Evolutionary conservation across 2,329 filamentous ascomycete genomes (phyloP), one percentile per base, ranked within the genome.

Genomic region (Leptographium lundbergii): DNA sequence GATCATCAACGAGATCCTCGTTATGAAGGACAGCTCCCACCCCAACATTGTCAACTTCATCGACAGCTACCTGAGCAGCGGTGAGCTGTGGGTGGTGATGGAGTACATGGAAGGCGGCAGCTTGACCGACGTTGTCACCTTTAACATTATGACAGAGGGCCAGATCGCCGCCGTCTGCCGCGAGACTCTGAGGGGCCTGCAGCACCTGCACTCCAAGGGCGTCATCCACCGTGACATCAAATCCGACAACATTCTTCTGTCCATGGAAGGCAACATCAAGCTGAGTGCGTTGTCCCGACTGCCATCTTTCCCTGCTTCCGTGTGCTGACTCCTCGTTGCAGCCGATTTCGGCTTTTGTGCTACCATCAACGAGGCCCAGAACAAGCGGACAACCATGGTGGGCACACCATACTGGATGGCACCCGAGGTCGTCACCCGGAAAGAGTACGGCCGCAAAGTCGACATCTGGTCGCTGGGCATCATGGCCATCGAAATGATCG

Each of bases 361-460:
- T 27, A 95, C 96, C 69, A 96, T 97, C 74, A 97, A 96, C 69
- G 92, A 97, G 68, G 87, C 88, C 32, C 91, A 96, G 67, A 95
- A 91, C 74, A 97, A 97, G 79, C 88, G 94, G 61, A 97, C 91
- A 5, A 99, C 94, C 17, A 99, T 97, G 94, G 94, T 99, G 52
- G 94, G 94, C 58, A 97, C 94, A 9, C 94, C 94, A 2, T 99
- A 99, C 73, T 99, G 94, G 94, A 99, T 99, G 94, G 94, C 94
- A 1, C 94, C 94, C 4, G 94, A 99, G 73, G 92, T 99, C 25
- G 94, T 99, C 32, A 97, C 91, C 7, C 81, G 91, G 50, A 97
- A 97, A 72, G 94, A 97, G 74, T 99, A 99, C 73, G 94, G 94
- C 65, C 87, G 92, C 63, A 99, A 97, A 73, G 92, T 99, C 58